Evolutionary conservation across 805 yeast species (phyloP), one percentile per base, ranked within the genome.

Genomic region (Lachancea quebecensis): DNA sequence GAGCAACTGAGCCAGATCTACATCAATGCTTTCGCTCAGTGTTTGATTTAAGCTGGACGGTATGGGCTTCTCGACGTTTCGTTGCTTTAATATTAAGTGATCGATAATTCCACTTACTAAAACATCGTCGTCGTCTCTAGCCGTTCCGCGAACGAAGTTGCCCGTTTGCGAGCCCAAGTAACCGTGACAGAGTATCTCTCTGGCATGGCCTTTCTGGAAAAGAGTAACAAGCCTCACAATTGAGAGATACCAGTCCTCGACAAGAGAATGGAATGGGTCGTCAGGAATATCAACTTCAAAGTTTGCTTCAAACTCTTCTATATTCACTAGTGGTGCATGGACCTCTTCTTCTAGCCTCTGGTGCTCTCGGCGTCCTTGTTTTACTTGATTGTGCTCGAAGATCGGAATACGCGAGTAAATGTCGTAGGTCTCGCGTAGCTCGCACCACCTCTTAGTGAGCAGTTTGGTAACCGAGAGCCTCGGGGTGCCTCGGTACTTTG

Each of bases 51-150:
- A 32, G 4, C 37, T 42, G 18, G 35, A 37, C 15, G 40, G 45
- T 42, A 9, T 41, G n/a, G 4, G 34, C 11, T n/a, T n/a, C 17
- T 17, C 14, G 17, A 25, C 15, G 33, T 33, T 32, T 34, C 37
- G 25, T 21, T 25, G 16, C 39, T 41, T 18, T 21, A 37, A 65
- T 31, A 48, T 46, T 14, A 81, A 48, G 48, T 73, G 73, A 59
- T 82, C 90, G 21, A 82, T 73, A 1, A 83, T 67, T 1, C 90
- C 93, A 56, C 85, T 79, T 6, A 82, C 69, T 17, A 81, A 58
- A 1, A 78, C 67, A 39, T 65, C 63, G 8, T 65, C 55, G 3
- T 54, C 50, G 10, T 57, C 53, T 2, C 41, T 45, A 4, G 52
- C 49, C 34, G 48, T 37, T 11, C 41, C 47, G 15, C 38, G 45